Evolutionary conservation across 805 yeast genomes (phyloP).

Genomic region (Clavispora carvajalis): DNA sequence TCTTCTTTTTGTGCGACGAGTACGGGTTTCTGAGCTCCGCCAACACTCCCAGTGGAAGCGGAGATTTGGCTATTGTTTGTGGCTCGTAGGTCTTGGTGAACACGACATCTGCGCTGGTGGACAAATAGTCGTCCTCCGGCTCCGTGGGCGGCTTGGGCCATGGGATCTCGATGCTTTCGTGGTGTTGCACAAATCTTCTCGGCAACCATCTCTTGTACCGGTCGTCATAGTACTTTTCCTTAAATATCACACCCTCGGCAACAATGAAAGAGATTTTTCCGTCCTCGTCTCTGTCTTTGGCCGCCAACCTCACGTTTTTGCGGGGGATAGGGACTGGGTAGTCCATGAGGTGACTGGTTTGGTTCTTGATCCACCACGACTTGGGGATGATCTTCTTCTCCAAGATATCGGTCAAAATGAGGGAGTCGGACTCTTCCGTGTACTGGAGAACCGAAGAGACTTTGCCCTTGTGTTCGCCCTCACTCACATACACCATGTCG

Average conservation of each 20-base stretch:
- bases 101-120: constrained; percentile 53
- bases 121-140: constrained; percentile 49
- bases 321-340: constrained; percentile 61
- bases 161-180: constrained; percentile 68
- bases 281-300: constrained; percentile 63
- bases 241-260: constrained; percentile 65
- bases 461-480: constrained; percentile 71
- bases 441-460: constrained; percentile 62
- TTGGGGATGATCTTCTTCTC: constrained; percentile 66
- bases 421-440: constrained; percentile 56
- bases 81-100: constrained; percentile 73
- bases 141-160: constrained; percentile 74
- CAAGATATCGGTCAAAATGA: constrained; percentile 64
- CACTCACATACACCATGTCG: constrained; percentile 67
- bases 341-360: constrained; percentile 63
- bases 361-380: constrained; percentile 66
- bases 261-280: constrained; percentile 69
- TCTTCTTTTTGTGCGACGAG: constrained; percentile 55
- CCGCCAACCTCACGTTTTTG: constrained; percentile 66
- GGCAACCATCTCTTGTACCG: constrained; percentile 72
- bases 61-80: constrained; percentile 58
- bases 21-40: constrained; percentile 70
- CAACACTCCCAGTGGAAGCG: constrained; percentile 64
- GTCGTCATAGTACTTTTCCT: constrained; percentile 68
- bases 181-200: constrained; percentile 67